Evolutionary conservation across 2,329 filamentous ascomycete species (phyloP), one percentile per base, ranked within the genome.

Genomic region (Chrysoporthe austroafricana): DNA sequence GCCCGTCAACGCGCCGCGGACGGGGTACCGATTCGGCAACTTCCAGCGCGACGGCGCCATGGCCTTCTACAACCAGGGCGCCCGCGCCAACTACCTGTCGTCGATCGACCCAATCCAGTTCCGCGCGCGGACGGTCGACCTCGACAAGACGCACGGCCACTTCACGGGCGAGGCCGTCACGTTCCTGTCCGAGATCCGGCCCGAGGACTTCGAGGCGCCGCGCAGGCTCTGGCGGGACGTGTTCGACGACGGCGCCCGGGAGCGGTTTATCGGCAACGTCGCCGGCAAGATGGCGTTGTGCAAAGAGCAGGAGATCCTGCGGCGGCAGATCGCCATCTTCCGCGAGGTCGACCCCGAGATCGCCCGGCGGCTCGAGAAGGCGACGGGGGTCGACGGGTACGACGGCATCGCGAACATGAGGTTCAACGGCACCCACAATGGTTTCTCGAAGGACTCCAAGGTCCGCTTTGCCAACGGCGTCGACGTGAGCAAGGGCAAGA

Each of bases 41-140:
- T 91, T 89, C 82, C 90, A 93, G 77, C 87, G 91, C 69, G 91
- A 93, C 73, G 91, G 91, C 16, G 74, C 77, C 67, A 93, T 93
- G 90, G 86, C 89, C 66, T 82, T 88, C 75, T 91, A 92, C 66
- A 89, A 89, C 79, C 87, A 88, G 72, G 87, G 86, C 57, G 80
- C 81, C 32, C 84, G 88, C 73, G 85, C 86, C 8, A 87, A 86
- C 77, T 90, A 89, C 73, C 80, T 69, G 9, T 66, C 64, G 18
- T 66, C 64, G n/a, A 76, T 77, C 39, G 76, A 78, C 21, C 76
- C 76, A 1, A 77, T 81, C 66, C 58, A 69, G n/a, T 78, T 81
- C 71, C 73, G 72, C 21, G 69, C 73, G 2, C 76, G 79, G 26
- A 75, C 71, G 3, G 71, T 79, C 16, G 76, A 80, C 60, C 65